Conservation (phyloP, 192 early-diverging fungal species). For the Umbelopsis sp. region DNA sequence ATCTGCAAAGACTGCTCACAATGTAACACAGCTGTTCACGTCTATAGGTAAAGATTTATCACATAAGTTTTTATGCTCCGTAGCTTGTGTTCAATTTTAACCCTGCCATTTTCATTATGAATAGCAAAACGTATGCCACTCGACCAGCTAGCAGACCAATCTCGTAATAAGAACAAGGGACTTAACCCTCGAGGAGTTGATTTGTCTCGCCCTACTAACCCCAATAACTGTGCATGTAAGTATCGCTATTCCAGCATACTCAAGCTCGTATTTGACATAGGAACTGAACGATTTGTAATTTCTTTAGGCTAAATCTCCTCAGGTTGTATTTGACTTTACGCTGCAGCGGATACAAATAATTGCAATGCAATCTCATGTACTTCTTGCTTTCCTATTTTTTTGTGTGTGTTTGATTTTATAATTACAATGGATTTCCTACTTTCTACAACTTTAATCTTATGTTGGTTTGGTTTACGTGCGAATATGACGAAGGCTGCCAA, state of each 20-base stretch:
- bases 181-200: conserved; percentile 54
- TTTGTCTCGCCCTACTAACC: conserved; percentile 36
- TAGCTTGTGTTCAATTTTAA: not conserved
- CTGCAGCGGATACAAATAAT: conserved; percentile 12
- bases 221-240: conserved; percentile 43
- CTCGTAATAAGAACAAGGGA: conserved; percentile 49
- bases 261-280: too few relatives aligned
- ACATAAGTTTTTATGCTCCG: not conserved
- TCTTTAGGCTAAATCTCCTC: not conserved
- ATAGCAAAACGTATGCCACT: conserved; percentile 72
- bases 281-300: not conserved
- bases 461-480: not conserved
- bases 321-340: conserved; percentile 2
- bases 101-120: not conserved
- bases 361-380: conserved; percentile 21
- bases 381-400: not conserved
- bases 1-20: conserved; percentile 64
- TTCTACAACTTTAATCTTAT: not conserved
- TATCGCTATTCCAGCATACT: not conserved
- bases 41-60: conserved; percentile 50
- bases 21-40: conserved; percentile 65
- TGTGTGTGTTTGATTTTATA: conserved; percentile 9
- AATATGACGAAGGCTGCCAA: too few relatives aligned
- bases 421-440: conserved; percentile 15
- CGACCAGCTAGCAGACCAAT: conserved; percentile 57